Evolutionary conservation across 2,329 filamentous ascomycete species (phyloP), one percentile per base, ranked within the genome.

Genomic region (Cephalotrichum gorgonifer): DNA sequence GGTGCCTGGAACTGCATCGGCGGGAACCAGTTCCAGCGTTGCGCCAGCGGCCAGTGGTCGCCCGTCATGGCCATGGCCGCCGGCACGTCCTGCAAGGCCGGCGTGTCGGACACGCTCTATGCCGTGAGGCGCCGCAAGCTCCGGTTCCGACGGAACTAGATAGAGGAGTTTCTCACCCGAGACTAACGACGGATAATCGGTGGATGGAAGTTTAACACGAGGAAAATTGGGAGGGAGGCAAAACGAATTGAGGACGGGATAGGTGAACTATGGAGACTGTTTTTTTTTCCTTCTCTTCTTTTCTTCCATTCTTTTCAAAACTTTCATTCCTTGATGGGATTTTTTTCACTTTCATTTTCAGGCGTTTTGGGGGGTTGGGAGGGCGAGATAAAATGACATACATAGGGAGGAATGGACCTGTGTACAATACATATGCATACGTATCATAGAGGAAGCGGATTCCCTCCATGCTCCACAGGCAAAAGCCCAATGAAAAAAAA

Each of bases 1-100:
- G 80, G 80, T 20, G 55, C 62, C 15, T 83, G 76, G 76, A 75
- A 78, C 62, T 83, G 80, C 58, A 64, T 79, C 25, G 67, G 64
- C 17, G 78, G 77, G 45, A 64, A 61, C 23, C 67, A 71, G 45
- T 83, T 79, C 69, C 79, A 83, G 64, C 77, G 78, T 50, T 83
- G 79, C 55, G 78, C 76, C n/a, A 74, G 69, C 14, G 79, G 79
- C 6, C 55, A 61, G 48, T 83, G 79, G 79, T 71, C 73, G 17
- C 57, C 55, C 6, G 53, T 67, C 35, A 67, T 74, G 51, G 56
- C 62, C 31, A 70, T 82, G 69, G 72, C 78, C 2, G 54, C 66
- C 1, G 79, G 79, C 33, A 81, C 75, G 14, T 62, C 64, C 26
- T 83, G 79, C 62, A 54, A 60, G 50, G 54, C 58, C 22, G 62